These are phyloP conservation scores for Aureobasidium namibiae DNA, from an alignment of 2,329 filamentous ascomycete species.

Conservation along the genomic window DNA sequence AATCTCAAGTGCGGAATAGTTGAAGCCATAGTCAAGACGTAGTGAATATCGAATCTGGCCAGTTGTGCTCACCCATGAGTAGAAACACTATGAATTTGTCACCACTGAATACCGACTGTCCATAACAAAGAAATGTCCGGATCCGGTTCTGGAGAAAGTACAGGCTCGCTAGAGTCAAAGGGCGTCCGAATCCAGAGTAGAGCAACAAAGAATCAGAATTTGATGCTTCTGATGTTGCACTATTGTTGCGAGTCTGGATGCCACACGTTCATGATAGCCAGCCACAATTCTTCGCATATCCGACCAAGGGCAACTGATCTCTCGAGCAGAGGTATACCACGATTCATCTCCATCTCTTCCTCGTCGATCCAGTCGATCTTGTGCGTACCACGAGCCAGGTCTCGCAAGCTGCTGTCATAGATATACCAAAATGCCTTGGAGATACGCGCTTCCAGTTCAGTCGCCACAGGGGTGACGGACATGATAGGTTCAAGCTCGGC, in stretches of 20 bases:
- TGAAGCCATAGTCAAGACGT: neutral
- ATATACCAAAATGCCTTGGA: neutral
- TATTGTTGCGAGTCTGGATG: neutral
- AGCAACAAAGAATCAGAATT: no score
- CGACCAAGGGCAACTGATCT: neutral
- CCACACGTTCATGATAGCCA: neutral
- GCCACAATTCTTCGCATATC: neutral
- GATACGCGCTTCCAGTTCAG: neutral
- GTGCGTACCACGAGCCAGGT: neutral
- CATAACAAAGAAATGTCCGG: neutral
- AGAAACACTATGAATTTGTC: neutral
- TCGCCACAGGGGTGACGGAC: neutral
- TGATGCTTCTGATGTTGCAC: no score
- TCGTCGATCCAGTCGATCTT: neutral
- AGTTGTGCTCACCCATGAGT: no score
- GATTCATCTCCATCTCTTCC: neutral
- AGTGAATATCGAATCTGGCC: neutral
- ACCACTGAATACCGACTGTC: fast-evolving
- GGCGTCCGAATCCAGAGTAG: no score
- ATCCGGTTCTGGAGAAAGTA: no score
- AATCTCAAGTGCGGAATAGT: neutral
- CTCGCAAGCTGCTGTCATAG: neutral
- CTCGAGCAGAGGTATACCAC: neutral
- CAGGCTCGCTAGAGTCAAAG: no score
- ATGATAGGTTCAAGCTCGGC: neutral